These are phyloP conservation scores for Cytospora paraplurivora DNA, from an alignment of 2,329 filamentous ascomycete genomes.

Conservation along the genomic window DNA sequence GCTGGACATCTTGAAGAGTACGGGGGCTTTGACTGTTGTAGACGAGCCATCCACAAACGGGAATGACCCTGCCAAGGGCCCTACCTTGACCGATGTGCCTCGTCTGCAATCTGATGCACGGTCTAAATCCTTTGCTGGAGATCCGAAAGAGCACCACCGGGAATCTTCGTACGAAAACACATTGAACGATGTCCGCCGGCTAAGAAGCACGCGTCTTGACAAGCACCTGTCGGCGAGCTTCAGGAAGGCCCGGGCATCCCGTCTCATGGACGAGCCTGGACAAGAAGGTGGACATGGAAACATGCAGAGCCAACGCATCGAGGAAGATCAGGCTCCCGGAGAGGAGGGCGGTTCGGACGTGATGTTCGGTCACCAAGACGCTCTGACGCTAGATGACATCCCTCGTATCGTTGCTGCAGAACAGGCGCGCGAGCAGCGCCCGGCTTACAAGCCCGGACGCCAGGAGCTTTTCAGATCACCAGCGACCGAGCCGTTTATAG, in stretches of 20 bases:
- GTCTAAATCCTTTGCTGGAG: slow-evolving; percentile 73
- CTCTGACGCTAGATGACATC: slow-evolving; percentile 92
- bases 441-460: slow-evolving; percentile 70
- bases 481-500: slow-evolving; percentile 63
- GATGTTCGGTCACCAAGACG: slow-evolving; percentile 88
- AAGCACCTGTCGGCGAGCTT: slow-evolving; percentile 93
- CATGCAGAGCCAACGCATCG: slow-evolving; percentile 68
- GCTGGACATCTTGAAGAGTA: slow-evolving; percentile 81
- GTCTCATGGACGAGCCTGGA: slow-evolving; percentile 87
- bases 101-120: slow-evolving; percentile 66
- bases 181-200: slow-evolving; percentile 87
- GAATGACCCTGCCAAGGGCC: slow-evolving; percentile 68
- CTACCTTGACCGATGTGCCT: slow-evolving; percentile 51
- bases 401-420: slow-evolving; percentile 94
- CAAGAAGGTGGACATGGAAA: slow-evolving; percentile 57
- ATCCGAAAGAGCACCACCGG: slow-evolving; percentile 59
- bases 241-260: slow-evolving; percentile 84
- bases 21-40: slow-evolving; percentile 75
- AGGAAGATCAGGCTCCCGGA: slow-evolving; percentile 73
- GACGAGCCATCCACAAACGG: slow-evolving; percentile 71
- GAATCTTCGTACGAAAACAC: slow-evolving; percentile 91
- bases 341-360: slow-evolving; percentile 73
- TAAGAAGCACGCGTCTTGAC: slow-evolving; percentile 91
- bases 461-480: slow-evolving; percentile 64
- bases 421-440: slow-evolving; percentile 87